Evolutionary conservation across 805 yeast species (phyloP), one percentile per base, ranked within the genome.

Genomic region (Candida ascalaphidarum): DNA sequence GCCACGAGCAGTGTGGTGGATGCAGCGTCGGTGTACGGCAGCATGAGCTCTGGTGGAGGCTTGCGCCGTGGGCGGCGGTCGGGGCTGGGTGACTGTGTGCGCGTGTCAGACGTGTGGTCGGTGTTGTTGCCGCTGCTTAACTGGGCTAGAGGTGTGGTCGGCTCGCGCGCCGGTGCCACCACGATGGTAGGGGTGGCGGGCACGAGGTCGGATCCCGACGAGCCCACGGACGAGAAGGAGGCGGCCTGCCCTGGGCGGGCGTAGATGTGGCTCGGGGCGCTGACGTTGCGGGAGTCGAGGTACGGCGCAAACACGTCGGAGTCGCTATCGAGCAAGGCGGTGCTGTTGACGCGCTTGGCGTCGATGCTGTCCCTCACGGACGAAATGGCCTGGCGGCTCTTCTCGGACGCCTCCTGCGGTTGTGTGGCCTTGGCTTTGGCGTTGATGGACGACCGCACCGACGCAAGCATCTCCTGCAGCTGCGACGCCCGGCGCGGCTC

Each of bases 281-380:
- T 27, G 21, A 22, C 10, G 20, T 14, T 17, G 28, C 20, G 32
- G 5, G 11, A 11, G 21, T 21, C 25, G 22, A 10, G 21, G 22
- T n/a, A 13, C 14, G 24, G 15, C 23, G 16, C 20, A 26, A 7
- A 9, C 7, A 20, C 12, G 23, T 11, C n/a, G n/a, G n/a, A n/a
- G n/a, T n/a, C n/a, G n/a, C n/a, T n/a, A n/a, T n/a, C n/a, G n/a
- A n/a, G n/a, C n/a, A n/a, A 22, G 27, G 28, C 13, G 22, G 16
- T 21, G 14, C 57, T 44, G 14, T 34, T 31, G n/a, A 50, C 36
- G 13, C 59, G 36, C 27, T 55, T 52, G 51, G 39, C 51, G 25
- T 61, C 65, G 21, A 62, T 50, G 26, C 59, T 49, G 17, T 55
- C 57, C 29, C 67, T 43, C 23, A 61, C 44, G 24, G 52, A 61